A percentile compares a stretch with the other conserved stretches of the same genome.
These are phyloP conservation scores for Scedosporium aurantiacum DNA, from an alignment of 2,329 filamentous ascomycete genomes.

Conservation along the genomic window DNA sequence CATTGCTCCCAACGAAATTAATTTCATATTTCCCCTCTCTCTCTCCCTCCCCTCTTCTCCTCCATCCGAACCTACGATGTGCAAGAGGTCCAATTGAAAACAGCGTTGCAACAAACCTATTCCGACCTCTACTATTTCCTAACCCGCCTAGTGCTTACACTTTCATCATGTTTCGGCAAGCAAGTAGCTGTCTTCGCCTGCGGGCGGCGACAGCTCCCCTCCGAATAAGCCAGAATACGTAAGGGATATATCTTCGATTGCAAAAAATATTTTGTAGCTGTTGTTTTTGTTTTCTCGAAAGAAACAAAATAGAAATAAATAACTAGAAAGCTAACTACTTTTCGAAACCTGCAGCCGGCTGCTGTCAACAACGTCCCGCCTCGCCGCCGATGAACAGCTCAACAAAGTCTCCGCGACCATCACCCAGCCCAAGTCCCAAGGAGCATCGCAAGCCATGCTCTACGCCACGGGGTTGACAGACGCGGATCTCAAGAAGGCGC, in stretches of 20 bases:
- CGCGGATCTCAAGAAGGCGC: conserved; percentile 86
- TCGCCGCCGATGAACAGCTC: conserved; percentile 43
- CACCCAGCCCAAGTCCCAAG: conserved; percentile 96
- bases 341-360: conserved; percentile 27
- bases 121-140: neutral
- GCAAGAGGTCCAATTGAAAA: neutral
- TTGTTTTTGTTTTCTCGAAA: too few species aligned
- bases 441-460: conserved; percentile 96
- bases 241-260: neutral
- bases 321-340: neutral
- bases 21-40: neutral
- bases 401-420: conserved; percentile 79
- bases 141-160: neutral
- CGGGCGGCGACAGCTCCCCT: neutral
- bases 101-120: neutral
- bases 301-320: neutral
- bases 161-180: conserved; percentile 4
- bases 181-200: neutral
- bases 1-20: neutral
- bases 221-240: conserved; percentile 1
- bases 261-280: too few species aligned
- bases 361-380: conserved; percentile 38
- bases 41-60: neutral
- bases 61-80: neutral
- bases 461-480: conserved; percentile 87